Conservation (phyloP, 495 filamentous ascomycete species). For the Penicillium crystallinum region DNA sequence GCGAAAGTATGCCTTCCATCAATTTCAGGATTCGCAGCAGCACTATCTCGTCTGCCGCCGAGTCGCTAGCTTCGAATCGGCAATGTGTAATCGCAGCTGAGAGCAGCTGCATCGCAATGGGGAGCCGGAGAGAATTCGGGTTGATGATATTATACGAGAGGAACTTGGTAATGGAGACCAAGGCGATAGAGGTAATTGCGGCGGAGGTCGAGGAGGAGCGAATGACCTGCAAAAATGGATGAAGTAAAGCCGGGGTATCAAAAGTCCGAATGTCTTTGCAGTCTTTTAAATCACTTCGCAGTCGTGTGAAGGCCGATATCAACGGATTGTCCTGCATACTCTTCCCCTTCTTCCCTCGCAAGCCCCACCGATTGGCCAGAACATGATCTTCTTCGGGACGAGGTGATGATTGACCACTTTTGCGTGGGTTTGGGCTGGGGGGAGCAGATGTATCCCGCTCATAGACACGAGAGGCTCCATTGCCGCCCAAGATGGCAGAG, state of each 20-base stretch:
- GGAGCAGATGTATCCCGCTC: slow-evolving; percentile 38
- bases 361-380: slow-evolving; percentile 70
- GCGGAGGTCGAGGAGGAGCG: slow-evolving; percentile 95
- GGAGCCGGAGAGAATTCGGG: slow-evolving; percentile 72
- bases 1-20: slow-evolving; percentile 96
- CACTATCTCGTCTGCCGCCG: slow-evolving; percentile 91
- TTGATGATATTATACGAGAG: slow-evolving; percentile 90
- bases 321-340: slow-evolving; percentile 98
- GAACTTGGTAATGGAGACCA: slow-evolving; percentile 96
- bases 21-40: slow-evolving; percentile 88
- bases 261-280: slow-evolving; percentile 90
- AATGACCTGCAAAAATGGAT: slow-evolving; percentile 96
- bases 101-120: slow-evolving; percentile 88
- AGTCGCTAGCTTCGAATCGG: slow-evolving; percentile 93
- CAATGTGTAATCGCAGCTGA: slow-evolving; percentile 96
- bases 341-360: slow-evolving; percentile 94
- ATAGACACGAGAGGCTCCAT: slow-evolving; percentile 49
- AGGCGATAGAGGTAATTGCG: slow-evolving; percentile 87
- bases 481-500: slow-evolving; percentile 86
- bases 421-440: slow-evolving; percentile 37
- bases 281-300: slow-evolving; percentile 83
- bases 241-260: slow-evolving; percentile 82
- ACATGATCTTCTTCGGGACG: slow-evolving; percentile 45
- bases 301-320: slow-evolving; percentile 87
- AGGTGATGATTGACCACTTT: slow-evolving; percentile 16